Evolutionary conservation across 768 basidiomycete species (phyloP).

Genomic region (Lentinula aciculospora): DNA sequence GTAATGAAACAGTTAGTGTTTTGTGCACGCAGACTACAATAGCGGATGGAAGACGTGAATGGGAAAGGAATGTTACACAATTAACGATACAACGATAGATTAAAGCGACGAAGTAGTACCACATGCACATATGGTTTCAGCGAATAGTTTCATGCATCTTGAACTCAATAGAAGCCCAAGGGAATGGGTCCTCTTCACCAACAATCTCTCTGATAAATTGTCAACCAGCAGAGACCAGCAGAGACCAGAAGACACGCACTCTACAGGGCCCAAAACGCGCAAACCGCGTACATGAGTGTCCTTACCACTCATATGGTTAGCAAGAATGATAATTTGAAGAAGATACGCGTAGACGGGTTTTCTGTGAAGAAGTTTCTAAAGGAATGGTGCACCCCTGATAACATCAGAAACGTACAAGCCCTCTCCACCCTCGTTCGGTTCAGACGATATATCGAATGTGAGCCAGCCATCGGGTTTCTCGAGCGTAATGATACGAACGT

Average conservation of each 20-base stretch:
- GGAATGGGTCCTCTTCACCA: slow-evolving; percentile 65
- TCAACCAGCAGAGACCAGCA: slow-evolving; percentile 1
- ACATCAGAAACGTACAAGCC: slow-evolving; percentile 54
- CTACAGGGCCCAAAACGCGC: slow-evolving; percentile 77
- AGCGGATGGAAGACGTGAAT: too few species aligned
- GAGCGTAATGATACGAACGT: slow-evolving; percentile 78
- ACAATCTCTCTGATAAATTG: slow-evolving; percentile 30
- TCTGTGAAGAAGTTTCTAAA: slow-evolving; percentile 31
- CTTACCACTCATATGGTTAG: slow-evolving; percentile 98
- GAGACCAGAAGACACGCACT: slow-evolving; percentile 38
- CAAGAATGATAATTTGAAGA: slow-evolving; percentile 82
- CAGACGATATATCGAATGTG: slow-evolving; percentile 77
- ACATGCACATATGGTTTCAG: slow-evolving; percentile 21
- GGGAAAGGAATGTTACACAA: too few species aligned
- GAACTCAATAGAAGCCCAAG: slow-evolving; percentile 59
- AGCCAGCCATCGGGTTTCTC: slow-evolving; percentile 96
- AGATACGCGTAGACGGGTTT: slow-evolving; percentile 88
- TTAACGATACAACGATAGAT: too few species aligned
- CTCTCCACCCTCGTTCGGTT: slow-evolving; percentile 72
- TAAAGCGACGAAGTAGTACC: too few species aligned
- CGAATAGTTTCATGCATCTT: slow-evolving; percentile 79
- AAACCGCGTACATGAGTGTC: slow-evolving; percentile 97
- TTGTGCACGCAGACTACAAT: too few species aligned
- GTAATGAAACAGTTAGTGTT: background rate
- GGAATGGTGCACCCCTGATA: background rate